These are phyloP conservation scores for Fusarium concolor DNA, from an alignment of 2,329 filamentous ascomycete genomes.

Conservation along the genomic window DNA sequence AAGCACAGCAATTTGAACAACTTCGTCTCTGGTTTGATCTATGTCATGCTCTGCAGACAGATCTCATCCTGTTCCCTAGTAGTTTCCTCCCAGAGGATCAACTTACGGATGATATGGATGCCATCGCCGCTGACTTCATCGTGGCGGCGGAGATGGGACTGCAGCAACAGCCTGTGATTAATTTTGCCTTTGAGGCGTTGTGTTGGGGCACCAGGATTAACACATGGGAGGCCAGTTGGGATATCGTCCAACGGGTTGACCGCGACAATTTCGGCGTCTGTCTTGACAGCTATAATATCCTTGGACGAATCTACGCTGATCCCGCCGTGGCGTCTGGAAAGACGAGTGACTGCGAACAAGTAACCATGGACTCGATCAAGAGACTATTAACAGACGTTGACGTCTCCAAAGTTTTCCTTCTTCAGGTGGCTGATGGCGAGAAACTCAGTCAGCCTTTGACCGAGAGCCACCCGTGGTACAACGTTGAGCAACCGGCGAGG, in stretches of 20 bases:
- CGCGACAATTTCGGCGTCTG: conserved; percentile 80
- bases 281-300: conserved; percentile 83
- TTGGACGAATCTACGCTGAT: conserved; percentile 77
- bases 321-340: conserved; percentile 66
- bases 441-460: conserved; percentile 69
- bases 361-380: conserved; percentile 65
- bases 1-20: conserved; percentile 68
- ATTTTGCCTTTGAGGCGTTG: conserved; percentile 79
- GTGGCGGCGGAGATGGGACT: conserved; percentile 76
- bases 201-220: conserved; percentile 78
- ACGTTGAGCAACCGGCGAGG: conserved; percentile 55
- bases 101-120: conserved; percentile 59
- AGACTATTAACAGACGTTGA: conserved; percentile 68
- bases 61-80: conserved; percentile 80
- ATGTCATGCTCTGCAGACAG: conserved; percentile 71
- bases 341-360: conserved; percentile 65
- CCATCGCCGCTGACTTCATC: conserved; percentile 72
- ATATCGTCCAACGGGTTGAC: conserved; percentile 73
- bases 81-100: conserved; percentile 69
- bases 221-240: conserved; percentile 79
- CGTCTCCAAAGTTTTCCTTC: conserved; percentile 75
- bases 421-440: conserved; percentile 82
- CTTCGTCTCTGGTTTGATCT: conserved; percentile 77
- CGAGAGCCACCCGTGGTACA: conserved; percentile 55
- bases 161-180: conserved; percentile 65